These are phyloP conservation scores for Suillus subluteus DNA, from an alignment of 768 basidiomycete species.

Conservation along the genomic window DNA sequence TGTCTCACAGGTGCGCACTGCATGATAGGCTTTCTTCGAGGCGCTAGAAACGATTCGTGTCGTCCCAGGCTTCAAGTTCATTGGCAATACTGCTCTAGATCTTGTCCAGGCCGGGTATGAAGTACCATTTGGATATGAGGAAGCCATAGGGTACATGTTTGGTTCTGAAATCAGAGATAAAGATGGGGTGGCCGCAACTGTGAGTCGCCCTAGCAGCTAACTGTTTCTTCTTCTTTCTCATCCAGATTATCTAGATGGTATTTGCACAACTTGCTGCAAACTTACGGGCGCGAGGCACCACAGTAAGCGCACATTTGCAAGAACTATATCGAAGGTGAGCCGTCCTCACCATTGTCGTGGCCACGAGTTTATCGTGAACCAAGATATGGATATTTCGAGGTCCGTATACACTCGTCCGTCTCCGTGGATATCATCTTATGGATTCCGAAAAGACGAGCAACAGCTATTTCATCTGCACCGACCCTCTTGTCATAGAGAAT, in stretches of 20 bases:
- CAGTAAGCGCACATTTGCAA: conserved; percentile 59
- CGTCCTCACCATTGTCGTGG: conserved; percentile 3
- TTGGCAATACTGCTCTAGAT: conserved; percentile 79
- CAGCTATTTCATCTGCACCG: conserved; percentile 79
- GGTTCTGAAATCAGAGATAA: conserved; percentile 81
- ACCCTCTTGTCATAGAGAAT: conserved; percentile 61
- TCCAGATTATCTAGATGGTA: conserved; percentile 45
- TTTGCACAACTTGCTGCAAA: conserved; percentile 70
- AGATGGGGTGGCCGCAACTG: conserved; percentile 84
- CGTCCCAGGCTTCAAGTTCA: conserved; percentile 80
- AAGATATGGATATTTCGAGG: conserved; percentile 83
- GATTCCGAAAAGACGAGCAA: conserved; percentile 65
- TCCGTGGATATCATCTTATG: background rate
- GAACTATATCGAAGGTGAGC: conserved; percentile 61
- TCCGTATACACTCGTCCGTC: conserved; percentile 24
- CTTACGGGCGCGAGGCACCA: conserved; percentile 54
- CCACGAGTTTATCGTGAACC: conserved; percentile 9
- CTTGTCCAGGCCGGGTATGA: conserved; percentile 69
- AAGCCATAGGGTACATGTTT: conserved; percentile 93
- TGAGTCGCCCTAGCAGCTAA: conserved; percentile 32
- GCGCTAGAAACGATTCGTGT: background rate
- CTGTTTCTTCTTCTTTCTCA: background rate
- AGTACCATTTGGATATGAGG: conserved; percentile 86
- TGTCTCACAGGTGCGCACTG: conserved; percentile 73
- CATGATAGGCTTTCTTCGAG: background rate